Base-by-base conservation (phyloP, 805 yeast genomes). In the Suhomyces kilbournensis region DNA sequence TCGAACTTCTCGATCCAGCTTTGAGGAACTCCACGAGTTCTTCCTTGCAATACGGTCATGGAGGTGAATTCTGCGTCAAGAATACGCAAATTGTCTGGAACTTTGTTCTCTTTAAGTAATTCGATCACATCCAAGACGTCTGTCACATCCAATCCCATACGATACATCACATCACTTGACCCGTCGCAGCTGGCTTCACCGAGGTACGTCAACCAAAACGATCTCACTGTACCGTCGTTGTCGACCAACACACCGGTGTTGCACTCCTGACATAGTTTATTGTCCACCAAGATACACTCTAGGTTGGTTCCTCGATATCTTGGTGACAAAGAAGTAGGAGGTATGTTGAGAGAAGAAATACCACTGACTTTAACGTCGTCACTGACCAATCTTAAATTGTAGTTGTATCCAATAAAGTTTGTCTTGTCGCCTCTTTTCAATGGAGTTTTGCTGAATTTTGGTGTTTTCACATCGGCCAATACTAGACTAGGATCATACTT, bases 11-110 rank as follows among this genome's bases (percentile, higher is more conserved):
- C 63, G 54, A 92, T 86, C 96, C 96, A 90, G 43, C 82, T 82
- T 59, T 88, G 93, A 0, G 94, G 82, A 20, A 91, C 96, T n/a
- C 96, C 96, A 62, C 89, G 79, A 44, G 88, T 81, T 68, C 97
- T 82, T 2, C 96, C 96, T 62, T 83, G 86, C 23, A 84, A 78
- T 22, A 90, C 74, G 2, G 89, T 79, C 32, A 87, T 74, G 0
- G 91, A 76, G 14, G 80, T 79, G 59, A 90, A 84, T 61, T 90
- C 97, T 35, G 89, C 86, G 63, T 91, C 97, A 47, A 92, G 77
- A 47, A 90, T 83, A 54, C 87, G 77, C 42, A 84, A 64, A 26
- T 78, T 72, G 34, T 60, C 58, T 4, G 93, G 91, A 1, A 69
- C 66, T 19, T 68, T 62, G 44, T 79, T 79, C 19, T 76, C 73